A percentile compares a stretch with the other conserved stretches of the same genome.
phyloP scores from a whole-genome alignment of 257 asterid genomes.

The Lycium barbarum region DNA sequence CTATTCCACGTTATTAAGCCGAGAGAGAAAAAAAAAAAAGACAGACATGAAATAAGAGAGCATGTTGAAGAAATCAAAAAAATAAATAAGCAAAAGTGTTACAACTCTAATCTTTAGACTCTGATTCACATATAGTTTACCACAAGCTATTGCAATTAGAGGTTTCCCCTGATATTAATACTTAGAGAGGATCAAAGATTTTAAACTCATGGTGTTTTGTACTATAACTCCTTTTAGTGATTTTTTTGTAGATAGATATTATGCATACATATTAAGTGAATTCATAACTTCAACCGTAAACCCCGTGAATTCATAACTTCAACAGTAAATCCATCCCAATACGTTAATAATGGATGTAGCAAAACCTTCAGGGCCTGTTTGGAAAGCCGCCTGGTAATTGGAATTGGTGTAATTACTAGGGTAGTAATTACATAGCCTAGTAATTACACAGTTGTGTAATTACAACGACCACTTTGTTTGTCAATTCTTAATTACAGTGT shows the following conservation, averaged over 20 bases:
- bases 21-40: not conserved
- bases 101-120: not conserved
- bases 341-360: not conserved
- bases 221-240: not conserved
- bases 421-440: too few relatives aligned
- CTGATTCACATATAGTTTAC: not conserved
- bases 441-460: too few relatives aligned
- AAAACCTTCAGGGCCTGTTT: too few relatives aligned
- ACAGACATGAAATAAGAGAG: not conserved
- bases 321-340: too few relatives aligned
- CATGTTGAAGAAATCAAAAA: not conserved
- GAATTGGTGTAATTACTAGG: too few relatives aligned
- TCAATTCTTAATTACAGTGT: too few relatives aligned
- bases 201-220: not conserved
- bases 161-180: not conserved
- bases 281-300: too few relatives aligned
- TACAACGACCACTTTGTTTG: too few relatives aligned
- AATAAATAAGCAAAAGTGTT: not conserved
- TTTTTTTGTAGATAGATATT: too few relatives aligned
- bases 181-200: not conserved
- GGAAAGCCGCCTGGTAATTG: too few relatives aligned
- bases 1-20: not conserved
- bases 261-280: not conserved
- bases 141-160: not conserved
- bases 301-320: too few relatives aligned